Conservation (phyloP, 179 eudicot genomes). For the Actinidia chinensis region DNA sequence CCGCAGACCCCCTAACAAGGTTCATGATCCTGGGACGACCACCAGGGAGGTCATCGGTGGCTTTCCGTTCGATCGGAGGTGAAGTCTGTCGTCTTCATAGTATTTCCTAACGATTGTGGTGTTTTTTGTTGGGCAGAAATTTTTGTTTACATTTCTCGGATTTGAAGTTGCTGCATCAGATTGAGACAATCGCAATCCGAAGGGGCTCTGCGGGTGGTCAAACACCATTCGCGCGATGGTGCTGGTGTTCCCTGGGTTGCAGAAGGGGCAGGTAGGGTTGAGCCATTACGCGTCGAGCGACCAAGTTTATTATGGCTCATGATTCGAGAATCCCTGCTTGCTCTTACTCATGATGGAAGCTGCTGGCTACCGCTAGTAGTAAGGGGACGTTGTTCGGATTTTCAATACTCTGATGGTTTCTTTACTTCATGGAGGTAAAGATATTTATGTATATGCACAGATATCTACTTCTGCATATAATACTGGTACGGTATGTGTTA, state of each 20-base stretch:
- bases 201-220: conserved; percentile 81
- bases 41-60: conserved; percentile 60
- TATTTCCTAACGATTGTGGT: conserved; percentile 70
- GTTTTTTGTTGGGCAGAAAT: conserved; percentile 48
- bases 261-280: conserved; percentile 86
- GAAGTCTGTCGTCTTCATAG: too few relatives aligned
- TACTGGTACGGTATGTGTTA: not conserved
- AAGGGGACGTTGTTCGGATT: conserved; percentile 83
- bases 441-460: not conserved
- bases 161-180: conserved; percentile 62
- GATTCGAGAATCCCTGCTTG: conserved; percentile 59
- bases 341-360: conserved; percentile 64
- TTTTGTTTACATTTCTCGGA: conserved; percentile 59
- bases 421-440: conserved; percentile 82
- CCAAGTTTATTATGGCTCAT: conserved; percentile 69
- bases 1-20: conserved; percentile 59
- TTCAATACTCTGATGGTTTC: conserved; percentile 65
- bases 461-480: not conserved
- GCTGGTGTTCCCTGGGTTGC: conserved; percentile 65
- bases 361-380: conserved; percentile 75
- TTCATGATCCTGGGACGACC: conserved; percentile 89
- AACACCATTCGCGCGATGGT: conserved; percentile 46
- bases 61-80: conserved; percentile 55
- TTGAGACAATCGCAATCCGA: conserved; percentile 75
- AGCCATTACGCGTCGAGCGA: conserved; percentile 60